Conservation (phyloP, 805 yeast genomes). For the Myxozyma kluyveri region DNA sequence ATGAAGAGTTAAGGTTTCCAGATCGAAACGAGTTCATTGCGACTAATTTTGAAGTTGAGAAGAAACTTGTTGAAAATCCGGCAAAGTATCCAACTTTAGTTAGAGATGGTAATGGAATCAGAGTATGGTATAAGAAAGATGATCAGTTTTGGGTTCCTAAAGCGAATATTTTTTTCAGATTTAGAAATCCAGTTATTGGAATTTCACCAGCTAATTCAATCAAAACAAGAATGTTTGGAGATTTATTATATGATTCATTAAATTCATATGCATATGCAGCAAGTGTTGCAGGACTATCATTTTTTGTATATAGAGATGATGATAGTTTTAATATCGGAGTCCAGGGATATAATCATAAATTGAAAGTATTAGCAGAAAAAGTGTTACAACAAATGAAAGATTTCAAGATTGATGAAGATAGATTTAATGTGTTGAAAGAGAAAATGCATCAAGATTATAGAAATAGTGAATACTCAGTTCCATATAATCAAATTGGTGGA, state of each 20-base stretch:
- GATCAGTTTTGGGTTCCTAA: conserved; percentile 87
- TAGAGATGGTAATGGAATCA: conserved; percentile 48
- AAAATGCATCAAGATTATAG: conserved; percentile 58
- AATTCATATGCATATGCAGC: conserved; percentile 82
- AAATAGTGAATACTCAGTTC: conserved; percentile 70
- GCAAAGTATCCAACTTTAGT: conserved; percentile 62
- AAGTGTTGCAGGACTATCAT: conserved; percentile 69
- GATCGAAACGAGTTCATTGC: conserved; percentile 78
- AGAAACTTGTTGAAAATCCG: conserved; percentile 40
- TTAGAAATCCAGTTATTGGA: conserved; percentile 61
- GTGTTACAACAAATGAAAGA: conserved; percentile 54
- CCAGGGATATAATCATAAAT: conserved; percentile 81
- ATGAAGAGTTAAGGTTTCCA: conserved; percentile 56
- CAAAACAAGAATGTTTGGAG: conserved; percentile 60
- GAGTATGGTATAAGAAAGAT: conserved; percentile 86
- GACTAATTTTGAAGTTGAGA: conserved; percentile 63
- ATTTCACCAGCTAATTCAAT: conserved; percentile 59
- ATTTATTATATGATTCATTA: conserved; percentile 70
- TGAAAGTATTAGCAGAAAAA: conserved; percentile 58
- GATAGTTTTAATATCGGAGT: conserved; percentile 70
- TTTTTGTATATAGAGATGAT: conserved; percentile 55
- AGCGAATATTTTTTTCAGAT: conserved; percentile 62
- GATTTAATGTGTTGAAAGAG: conserved; percentile 68
- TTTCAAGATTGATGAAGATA: conserved; percentile 51
- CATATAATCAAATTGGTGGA: conserved; percentile 72